Conservation (phyloP, 176 grass and related monocot genomes). For the Hordeum marinum region DNA sequence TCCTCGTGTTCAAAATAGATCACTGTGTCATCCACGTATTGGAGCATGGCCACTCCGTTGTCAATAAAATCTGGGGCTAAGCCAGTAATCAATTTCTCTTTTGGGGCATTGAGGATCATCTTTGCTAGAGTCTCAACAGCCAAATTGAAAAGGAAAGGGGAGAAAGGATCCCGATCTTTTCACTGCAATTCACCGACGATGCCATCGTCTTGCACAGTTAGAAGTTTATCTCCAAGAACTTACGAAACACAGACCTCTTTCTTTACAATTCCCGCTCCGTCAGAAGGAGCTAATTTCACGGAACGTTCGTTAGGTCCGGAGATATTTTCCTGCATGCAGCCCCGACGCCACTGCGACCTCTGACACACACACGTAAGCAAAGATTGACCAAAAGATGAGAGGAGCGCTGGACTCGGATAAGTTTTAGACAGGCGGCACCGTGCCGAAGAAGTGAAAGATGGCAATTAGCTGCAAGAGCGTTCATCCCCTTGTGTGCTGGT, state of each 20-base stretch:
- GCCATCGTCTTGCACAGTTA: neutral
- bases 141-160: no score
- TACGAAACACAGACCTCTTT: neutral
- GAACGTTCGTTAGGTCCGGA: neutral
- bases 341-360: slow-evolving; percentile 1
- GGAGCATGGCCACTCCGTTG: no score
- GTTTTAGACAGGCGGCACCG: neutral
- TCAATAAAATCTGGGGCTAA: no score
- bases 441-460: neutral
- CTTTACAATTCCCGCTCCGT: neutral
- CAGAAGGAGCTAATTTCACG: neutral
- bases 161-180: neutral
- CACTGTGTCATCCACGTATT: no score
- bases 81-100: no score
- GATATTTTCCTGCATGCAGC: neutral
- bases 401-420: neutral
- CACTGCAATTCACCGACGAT: neutral
- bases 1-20: no score
- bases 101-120: no score
- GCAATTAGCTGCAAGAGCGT: neutral
- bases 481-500: neutral
- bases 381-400: neutral
- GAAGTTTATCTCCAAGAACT: neutral
- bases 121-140: no score
- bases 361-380: neutral